Conservation (phyloP, 768 basidiomycete species). For the Termitomyces sp. region DNA sequence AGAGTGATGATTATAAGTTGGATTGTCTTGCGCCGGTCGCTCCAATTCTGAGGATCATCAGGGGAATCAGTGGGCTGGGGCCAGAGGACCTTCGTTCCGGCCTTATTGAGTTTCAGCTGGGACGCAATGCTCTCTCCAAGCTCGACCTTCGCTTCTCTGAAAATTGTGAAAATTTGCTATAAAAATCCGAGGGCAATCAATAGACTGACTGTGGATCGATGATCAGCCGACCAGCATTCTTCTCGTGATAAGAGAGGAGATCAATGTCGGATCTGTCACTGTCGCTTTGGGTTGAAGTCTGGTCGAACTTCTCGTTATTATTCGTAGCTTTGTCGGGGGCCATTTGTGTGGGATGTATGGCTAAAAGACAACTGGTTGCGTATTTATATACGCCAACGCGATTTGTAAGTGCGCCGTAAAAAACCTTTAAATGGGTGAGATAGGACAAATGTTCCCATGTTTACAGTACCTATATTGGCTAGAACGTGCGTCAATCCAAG, state of each 20-base stretch:
- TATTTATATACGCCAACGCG: neutral
- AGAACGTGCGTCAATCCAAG: neutral
- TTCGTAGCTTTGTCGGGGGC: constrained; percentile 16
- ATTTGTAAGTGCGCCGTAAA: neutral
- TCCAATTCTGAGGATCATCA: constrained; percentile 68
- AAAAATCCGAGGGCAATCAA: neutral
- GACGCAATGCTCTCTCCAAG: constrained; percentile 51
- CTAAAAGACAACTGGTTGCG: neutral
- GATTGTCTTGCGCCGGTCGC: constrained; percentile 41
- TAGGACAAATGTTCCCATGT: neutral
- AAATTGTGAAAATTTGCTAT: neutral
- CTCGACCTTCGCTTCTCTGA: constrained; percentile 56
- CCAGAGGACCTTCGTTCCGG: constrained; percentile 60
- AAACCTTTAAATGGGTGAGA: neutral
- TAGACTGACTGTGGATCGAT: constrained; percentile 51
- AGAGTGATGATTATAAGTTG: constrained; percentile 57
- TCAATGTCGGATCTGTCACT: constrained; percentile 20
- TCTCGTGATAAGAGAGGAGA: constrained; percentile 43
- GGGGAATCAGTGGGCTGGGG: constrained; percentile 61
- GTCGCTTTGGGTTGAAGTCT: constrained; percentile 11
- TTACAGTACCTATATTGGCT: neutral
- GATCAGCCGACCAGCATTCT: constrained; percentile 51
- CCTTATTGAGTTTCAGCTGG: constrained; percentile 47
- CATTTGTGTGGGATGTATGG: constrained; percentile 14
- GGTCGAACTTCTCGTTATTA: constrained; percentile 15